phyloP scores from a whole-genome alignment of 2,329 filamentous ascomycete species.

The Ophiocordyceps sinensis region DNA sequence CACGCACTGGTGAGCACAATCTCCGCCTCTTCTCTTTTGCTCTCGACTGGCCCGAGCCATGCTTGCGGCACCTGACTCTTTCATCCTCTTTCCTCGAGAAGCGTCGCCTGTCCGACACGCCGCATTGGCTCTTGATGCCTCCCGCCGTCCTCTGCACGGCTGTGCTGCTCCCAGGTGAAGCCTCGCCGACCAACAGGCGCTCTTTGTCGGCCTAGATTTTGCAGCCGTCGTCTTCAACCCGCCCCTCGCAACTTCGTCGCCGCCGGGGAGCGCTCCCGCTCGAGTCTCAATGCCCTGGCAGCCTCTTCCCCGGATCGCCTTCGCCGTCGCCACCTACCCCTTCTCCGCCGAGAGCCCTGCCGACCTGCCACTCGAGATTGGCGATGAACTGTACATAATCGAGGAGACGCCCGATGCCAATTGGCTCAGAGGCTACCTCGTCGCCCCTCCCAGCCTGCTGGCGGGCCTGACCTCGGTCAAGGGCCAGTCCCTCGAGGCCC shows the following conservation, averaged over 20 bases:
- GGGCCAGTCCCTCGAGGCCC: constrained; percentile 84
- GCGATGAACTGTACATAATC: constrained; percentile 97
- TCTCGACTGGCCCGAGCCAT: no score
- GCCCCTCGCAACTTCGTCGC: background rate
- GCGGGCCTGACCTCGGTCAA: constrained; percentile 82
- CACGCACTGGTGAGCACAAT: no score
- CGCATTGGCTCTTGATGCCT: constrained; percentile 15
- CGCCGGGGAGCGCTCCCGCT: constrained; percentile 4
- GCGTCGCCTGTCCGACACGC: background rate
- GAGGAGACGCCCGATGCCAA: constrained; percentile 84
- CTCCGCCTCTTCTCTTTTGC: no score
- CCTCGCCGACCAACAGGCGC: constrained; percentile 4
- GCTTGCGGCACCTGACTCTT: no score
- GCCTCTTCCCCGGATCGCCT: constrained; percentile 91
- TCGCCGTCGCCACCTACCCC: constrained; percentile 90
- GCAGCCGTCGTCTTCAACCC: background rate
- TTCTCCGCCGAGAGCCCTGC: constrained; percentile 77
- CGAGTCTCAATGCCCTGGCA: constrained; percentile 72
- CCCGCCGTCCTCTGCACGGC: constrained; percentile 6
- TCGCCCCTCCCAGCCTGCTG: constrained; percentile 84
- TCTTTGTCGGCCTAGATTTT: background rate
- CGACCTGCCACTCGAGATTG: constrained; percentile 91
- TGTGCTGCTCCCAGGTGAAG: constrained; percentile 2
- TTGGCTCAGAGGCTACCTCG: constrained; percentile 91
- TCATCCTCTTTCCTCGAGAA: background rate